phyloP scores from a whole-genome alignment of 1,284 basidiomycete genomes.

The Ustilago vetiveriae region DNA sequence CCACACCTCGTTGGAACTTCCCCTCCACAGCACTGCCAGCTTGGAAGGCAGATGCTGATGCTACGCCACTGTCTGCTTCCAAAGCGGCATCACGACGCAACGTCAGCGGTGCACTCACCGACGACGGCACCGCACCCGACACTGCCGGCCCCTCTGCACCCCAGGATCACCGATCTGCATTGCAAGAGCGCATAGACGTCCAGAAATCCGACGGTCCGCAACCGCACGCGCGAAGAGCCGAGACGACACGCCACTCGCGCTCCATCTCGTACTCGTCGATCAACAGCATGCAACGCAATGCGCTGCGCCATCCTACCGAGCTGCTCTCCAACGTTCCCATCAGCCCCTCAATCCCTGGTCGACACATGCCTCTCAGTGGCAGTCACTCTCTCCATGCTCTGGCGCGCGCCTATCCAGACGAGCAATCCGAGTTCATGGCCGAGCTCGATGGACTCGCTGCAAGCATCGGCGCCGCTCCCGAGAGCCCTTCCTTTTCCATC shows the following conservation, averaged over 20 bases:
- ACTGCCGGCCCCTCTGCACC: constrained; percentile 19
- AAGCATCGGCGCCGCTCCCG: constrained; percentile 29
- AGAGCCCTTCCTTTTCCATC: constrained; percentile 55
- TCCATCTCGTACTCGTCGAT: constrained; percentile 60
- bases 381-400: constrained; percentile 39
- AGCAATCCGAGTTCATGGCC: constrained; percentile 34
- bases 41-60: constrained; percentile 18
- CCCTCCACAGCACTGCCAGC: constrained; percentile 22
- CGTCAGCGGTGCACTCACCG: constrained; percentile 37
- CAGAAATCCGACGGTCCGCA: constrained; percentile 10
- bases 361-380: constrained; percentile 27
- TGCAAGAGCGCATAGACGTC: constrained; percentile 6
- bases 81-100: constrained; percentile 27
- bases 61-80: constrained; percentile 21
- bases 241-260: constrained; percentile 50
- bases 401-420: constrained; percentile 27
- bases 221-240: constrained; percentile 10
- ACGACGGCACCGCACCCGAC: constrained; percentile 33
- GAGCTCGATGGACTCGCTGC: constrained; percentile 30
- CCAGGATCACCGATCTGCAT: constrained; percentile 13
- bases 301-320: constrained; percentile 19
- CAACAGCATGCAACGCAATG: constrained; percentile 38
- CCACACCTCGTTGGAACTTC: constrained; percentile 87
- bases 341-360: constrained; percentile 35
- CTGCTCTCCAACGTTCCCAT: constrained; percentile 24